Evolutionary conservation across 805 yeast species (phyloP).

Genomic region (Saturnispora zaruensis): DNA sequence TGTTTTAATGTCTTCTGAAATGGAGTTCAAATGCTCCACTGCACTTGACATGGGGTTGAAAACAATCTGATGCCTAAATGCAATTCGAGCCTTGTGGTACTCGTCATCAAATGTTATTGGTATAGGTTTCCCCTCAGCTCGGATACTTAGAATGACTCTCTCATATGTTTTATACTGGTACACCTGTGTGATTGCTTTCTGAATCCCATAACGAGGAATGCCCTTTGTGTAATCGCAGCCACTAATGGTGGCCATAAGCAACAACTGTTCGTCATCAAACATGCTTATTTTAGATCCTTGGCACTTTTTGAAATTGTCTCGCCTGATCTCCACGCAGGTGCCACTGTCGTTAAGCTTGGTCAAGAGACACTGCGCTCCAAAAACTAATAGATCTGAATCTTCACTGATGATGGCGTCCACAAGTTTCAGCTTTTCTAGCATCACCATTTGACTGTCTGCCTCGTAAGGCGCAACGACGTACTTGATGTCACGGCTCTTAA

Average conservation of each 20-base stretch:
- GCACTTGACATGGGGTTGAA: slow-evolving; percentile 50
- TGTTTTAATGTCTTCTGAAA: slow-evolving; percentile 35
- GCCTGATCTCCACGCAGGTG: slow-evolving; percentile 58
- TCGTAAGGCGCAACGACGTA: slow-evolving; percentile 96
- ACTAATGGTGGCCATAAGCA: slow-evolving; percentile 76
- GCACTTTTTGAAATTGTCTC: slow-evolving; percentile 39
- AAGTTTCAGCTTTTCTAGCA: slow-evolving; percentile 61
- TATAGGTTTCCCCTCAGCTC: slow-evolving; percentile 52
- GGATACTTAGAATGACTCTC: slow-evolving; percentile 45
- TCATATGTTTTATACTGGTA: slow-evolving; percentile 43
- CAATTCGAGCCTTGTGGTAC: slow-evolving; percentile 57
- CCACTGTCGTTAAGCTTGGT: slow-evolving; percentile 73
- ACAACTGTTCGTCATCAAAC: slow-evolving; percentile 48
- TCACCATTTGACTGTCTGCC: slow-evolving; percentile 96
- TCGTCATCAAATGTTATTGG: slow-evolving; percentile 55
- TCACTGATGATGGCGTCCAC: slow-evolving; percentile 88
- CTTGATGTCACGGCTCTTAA: slow-evolving; percentile 47
- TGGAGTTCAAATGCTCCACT: slow-evolving; percentile 51
- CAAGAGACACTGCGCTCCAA: slow-evolving; percentile 70
- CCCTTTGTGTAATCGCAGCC: slow-evolving; percentile 97
- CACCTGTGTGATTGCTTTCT: slow-evolving; percentile 60
- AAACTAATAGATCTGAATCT: slow-evolving; percentile 85
- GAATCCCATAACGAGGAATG: slow-evolving; percentile 68
- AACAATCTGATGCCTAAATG: slow-evolving; percentile 81
- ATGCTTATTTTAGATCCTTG: slow-evolving; percentile 35